Evolutionary conservation across 495 filamentous ascomycete species (phyloP).

Genomic region (Hypomontagnella submonticulosa): DNA sequence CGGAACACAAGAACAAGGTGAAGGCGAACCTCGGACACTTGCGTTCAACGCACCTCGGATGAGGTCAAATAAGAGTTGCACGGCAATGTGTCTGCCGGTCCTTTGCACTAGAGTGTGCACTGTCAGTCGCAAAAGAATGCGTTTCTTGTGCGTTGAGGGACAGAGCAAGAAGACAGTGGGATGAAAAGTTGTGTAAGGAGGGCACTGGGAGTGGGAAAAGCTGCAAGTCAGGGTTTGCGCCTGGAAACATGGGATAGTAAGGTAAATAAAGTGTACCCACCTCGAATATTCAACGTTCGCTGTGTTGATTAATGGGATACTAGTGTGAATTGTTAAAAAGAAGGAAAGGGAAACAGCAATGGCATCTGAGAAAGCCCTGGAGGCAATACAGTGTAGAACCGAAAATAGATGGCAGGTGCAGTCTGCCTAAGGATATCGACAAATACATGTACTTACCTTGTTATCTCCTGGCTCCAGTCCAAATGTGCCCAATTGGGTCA

Average conservation of each 20-base stretch:
- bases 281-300: too few relatives aligned
- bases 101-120: constrained; percentile 14
- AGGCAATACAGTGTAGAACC: background rate
- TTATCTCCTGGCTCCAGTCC: background rate
- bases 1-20: constrained; percentile 12
- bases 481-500: background rate
- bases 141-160: constrained; percentile 16
- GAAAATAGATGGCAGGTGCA: background rate
- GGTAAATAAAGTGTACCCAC: too few relatives aligned
- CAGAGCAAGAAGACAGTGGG: background rate
- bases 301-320: too few relatives aligned
- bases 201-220: too few relatives aligned
- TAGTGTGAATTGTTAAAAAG: too few relatives aligned
- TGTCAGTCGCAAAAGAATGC: constrained; percentile 25
- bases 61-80: constrained; percentile 34
- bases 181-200: constrained; percentile 12
- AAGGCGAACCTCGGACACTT: background rate
- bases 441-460: constrained; percentile 8
- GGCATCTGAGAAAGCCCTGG: too few relatives aligned
- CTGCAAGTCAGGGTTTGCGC: too few relatives aligned
- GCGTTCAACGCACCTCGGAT: constrained; percentile 17
- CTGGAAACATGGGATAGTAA: too few relatives aligned
- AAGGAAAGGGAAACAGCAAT: background rate
- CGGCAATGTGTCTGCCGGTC: constrained; percentile 30
- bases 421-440: background rate